Conservation (phyloP, 306 rosid genomes). For the Castanea mollissima region DNA sequence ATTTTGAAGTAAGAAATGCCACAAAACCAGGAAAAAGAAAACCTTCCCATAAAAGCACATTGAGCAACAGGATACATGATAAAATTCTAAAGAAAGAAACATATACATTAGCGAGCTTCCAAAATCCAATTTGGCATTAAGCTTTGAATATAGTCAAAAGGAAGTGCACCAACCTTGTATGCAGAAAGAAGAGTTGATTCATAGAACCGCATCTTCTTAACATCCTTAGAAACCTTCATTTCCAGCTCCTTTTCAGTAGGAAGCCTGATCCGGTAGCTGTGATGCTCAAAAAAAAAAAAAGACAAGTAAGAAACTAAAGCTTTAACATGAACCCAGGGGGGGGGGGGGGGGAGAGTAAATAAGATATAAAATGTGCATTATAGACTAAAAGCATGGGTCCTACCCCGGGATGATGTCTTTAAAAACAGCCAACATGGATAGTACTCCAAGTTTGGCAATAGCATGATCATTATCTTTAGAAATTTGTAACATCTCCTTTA, state of each 20-base stretch:
- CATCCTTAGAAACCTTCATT: conserved; percentile 90
- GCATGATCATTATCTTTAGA: conserved; percentile 62
- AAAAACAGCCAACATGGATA: conserved; percentile 85
- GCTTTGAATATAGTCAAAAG: conserved; percentile 2
- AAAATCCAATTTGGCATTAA: conserved; percentile 16
- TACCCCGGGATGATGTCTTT: conserved; percentile 96
- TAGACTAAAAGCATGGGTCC: conserved; percentile 14
- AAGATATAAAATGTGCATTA: conserved; percentile 20
- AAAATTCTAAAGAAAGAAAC: background rate
- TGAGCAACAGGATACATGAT: background rate
- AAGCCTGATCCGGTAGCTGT: conserved; percentile 91
- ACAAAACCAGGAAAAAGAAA: background rate
- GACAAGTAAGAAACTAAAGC: background rate
- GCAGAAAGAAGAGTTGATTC: conserved; percentile 89
- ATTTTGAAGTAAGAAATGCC: background rate
- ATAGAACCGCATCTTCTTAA: conserved; percentile 78
- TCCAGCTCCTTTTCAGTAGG: conserved; percentile 94
- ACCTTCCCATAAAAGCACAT: conserved; percentile 3
- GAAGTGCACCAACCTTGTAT: conserved; percentile 67
- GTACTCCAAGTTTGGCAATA: conserved; percentile 82
- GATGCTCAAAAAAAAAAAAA: background rate
- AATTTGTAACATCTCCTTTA: conserved; percentile 79
- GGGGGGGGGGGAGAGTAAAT: background rate
- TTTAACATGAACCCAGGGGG: background rate
- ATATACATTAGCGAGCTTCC: conserved; percentile 6